phyloP scores from a whole-genome alignment of 345 rosid species.

The Euphorbia lathyris region DNA sequence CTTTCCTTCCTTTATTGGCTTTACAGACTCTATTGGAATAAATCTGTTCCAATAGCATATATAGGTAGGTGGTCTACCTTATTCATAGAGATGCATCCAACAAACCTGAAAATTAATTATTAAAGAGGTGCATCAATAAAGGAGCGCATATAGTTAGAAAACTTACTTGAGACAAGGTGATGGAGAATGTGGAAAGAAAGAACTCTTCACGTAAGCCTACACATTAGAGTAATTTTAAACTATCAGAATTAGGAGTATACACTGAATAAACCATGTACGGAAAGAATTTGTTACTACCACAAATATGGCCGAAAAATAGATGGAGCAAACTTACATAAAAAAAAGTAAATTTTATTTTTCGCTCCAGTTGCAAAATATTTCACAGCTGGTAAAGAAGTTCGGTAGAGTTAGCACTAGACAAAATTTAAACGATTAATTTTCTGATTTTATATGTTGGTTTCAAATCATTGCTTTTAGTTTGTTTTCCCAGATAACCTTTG shows the following conservation, averaged over 20 bases:
- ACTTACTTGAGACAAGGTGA: constrained; percentile 72
- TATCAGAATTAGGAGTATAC: constrained; percentile 5
- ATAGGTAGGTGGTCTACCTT: background rate
- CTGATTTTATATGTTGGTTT: background rate
- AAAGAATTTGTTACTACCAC: background rate
- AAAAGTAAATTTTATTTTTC: background rate
- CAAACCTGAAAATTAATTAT: background rate
- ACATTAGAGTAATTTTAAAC: constrained; percentile 4
- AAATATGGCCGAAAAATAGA: background rate
- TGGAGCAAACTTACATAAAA: too few relatives aligned
- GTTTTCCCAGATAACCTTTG: too few relatives aligned
- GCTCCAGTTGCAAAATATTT: background rate
- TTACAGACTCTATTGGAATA: background rate
- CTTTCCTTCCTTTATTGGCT: background rate
- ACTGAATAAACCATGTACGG: background rate
- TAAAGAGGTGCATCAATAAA: background rate
- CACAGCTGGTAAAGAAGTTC: background rate
- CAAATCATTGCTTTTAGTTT: background rate
- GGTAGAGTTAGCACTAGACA: background rate
- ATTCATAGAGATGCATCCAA: background rate
- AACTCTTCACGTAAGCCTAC: constrained; percentile 78
- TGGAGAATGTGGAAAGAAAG: constrained; percentile 75
- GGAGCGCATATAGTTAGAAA: constrained; percentile 4
- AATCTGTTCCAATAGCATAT: background rate
- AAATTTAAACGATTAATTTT: background rate